Percentiles rank a stretch among this genome's conserved stretches.
Evolutionary conservation across 2,329 filamentous ascomycete species (phyloP).

Genomic region (Monosporascus sp.): DNA sequence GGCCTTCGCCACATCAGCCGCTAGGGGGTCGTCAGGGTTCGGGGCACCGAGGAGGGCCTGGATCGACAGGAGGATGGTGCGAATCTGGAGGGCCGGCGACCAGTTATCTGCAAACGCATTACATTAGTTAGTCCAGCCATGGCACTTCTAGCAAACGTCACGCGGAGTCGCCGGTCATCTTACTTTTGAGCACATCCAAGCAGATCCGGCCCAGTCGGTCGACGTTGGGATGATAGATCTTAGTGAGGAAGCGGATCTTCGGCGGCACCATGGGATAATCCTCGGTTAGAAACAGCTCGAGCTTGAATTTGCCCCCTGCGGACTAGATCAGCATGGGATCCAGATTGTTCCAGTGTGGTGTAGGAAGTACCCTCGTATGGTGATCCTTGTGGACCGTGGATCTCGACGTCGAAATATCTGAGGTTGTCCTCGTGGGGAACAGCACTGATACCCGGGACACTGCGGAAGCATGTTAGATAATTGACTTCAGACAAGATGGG

Average conservation of each 20-base stretch:
- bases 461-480: slow-evolving; percentile 30
- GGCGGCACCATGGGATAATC: slow-evolving; percentile 99
- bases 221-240: slow-evolving; percentile 99
- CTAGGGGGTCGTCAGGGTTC: slow-evolving; percentile 97
- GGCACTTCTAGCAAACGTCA: too few relatives aligned
- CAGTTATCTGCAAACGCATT: slow-evolving; percentile 69
- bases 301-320: slow-evolving; percentile 78
- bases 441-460: slow-evolving; percentile 92
- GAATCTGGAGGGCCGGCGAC: slow-evolving; percentile 96
- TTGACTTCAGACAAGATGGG: slow-evolving; percentile 2
- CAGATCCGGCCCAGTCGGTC: slow-evolving; percentile 97
- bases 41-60: slow-evolving; percentile 93
- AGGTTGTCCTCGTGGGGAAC: slow-evolving; percentile 96
- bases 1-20: slow-evolving; percentile 92
- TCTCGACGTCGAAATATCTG: slow-evolving; percentile 96
- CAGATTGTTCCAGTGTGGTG: background rate
- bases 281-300: slow-evolving; percentile 95
- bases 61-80: slow-evolving; percentile 97
- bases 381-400: slow-evolving; percentile 85
- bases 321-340: slow-evolving; percentile 2
- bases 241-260: slow-evolving; percentile 96
- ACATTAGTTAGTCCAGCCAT: too few relatives aligned
- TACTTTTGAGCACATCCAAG: slow-evolving; percentile 94
- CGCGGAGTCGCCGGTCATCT: slow-evolving; percentile 16
- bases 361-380: slow-evolving; percentile 77